phyloP scores from a whole-genome alignment of 2,329 filamentous ascomycete genomes.

The Ceratocystiopsis brevicomis region DNA sequence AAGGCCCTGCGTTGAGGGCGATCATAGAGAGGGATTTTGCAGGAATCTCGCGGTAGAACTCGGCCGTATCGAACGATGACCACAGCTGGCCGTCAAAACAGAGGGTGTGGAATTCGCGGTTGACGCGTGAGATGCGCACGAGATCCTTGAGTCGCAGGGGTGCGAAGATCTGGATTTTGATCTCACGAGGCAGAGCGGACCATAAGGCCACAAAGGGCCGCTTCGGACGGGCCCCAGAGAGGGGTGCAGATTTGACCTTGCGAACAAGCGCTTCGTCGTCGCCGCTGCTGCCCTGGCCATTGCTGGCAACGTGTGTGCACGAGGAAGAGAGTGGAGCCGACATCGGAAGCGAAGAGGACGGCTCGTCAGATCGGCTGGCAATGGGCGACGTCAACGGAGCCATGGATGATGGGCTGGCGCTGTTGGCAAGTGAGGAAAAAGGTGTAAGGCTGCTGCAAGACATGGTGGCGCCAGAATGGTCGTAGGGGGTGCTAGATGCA shows the following conservation, averaged over 20 bases:
- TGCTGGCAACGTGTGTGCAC: neutral
- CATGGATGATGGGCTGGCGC: conserved; percentile 23
- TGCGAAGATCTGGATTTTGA: conserved; percentile 58
- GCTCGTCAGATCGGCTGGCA: conserved; percentile 5
- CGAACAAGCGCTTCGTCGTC: too few relatives aligned
- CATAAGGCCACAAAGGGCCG: conserved; percentile 46
- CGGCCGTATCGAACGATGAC: conserved; percentile 64
- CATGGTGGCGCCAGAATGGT: conserved; percentile 25
- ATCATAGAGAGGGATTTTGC: conserved; percentile 69
- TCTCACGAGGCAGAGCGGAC: conserved; percentile 62
- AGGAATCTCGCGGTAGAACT: conserved; percentile 76
- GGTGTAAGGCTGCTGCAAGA: conserved; percentile 36
- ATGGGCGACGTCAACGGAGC: conserved; percentile 12
- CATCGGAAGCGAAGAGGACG: conserved; percentile 15
- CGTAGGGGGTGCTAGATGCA: conserved; percentile 51
- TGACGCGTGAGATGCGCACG: conserved; percentile 58
- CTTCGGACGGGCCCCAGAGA: conserved; percentile 17
- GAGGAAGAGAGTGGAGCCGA: conserved; percentile 12
- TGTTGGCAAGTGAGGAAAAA: too few relatives aligned
- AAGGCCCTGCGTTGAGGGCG: conserved; percentile 69
- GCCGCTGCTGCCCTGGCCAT: neutral
- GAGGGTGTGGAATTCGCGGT: conserved; percentile 57
- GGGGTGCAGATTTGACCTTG: too few relatives aligned
- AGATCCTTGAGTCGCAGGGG: conserved; percentile 67
- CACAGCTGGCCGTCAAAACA: conserved; percentile 94